Evolutionary conservation across 2,329 filamentous ascomycete genomes (phyloP), one percentile per base, ranked within the genome.

Genomic region (Fusarium sp.): DNA sequence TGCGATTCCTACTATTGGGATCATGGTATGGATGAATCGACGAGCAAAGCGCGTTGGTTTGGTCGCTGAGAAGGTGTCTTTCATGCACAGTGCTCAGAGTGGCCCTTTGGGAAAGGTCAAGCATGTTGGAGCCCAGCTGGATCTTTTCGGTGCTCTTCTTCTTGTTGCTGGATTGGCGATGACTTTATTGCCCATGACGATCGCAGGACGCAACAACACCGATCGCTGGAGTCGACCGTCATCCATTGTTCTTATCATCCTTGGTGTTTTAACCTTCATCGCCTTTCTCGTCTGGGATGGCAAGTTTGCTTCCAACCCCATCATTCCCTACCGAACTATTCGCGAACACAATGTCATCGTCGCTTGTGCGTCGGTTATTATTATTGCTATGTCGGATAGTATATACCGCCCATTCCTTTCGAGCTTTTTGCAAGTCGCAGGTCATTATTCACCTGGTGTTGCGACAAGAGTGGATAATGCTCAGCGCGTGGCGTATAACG

Each of bases 341-440:
- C 54, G 54, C 1, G 69, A 71, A 15, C 69, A 70, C 25, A 72
- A 71, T 2, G 69, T 72, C 25, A 45, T 72, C 3, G 27, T 72
- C 6, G 69, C 69, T 0, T 71, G 69, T 12, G 69, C 44, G 3
- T 71, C 69, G 0, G 69, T 66, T 0, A 63, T 62, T 1, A 51
- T 67, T 2, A 71, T 71, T 8, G 65, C 69, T 2, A 72, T 70
- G 69, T 69, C 69, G 4, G 69, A 71, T 6, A 71, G 69, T 2
- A 55, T 71, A 6, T 71, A 71, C 16, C 45, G 69, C 2, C 69
- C 69, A 0, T 71, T 71, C 15, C 53, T 72, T 3, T 72, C 69
- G 0, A 71, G 69, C 12, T 71, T 71, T 10, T 34, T 71, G 0
- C 69, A 71, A 9, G 69, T 72, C 8, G 65, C 69, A 0, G 69